Evolutionary conservation across 2,329 filamentous ascomycete species (phyloP).

Genomic region (Mollisiaceae sp.): DNA sequence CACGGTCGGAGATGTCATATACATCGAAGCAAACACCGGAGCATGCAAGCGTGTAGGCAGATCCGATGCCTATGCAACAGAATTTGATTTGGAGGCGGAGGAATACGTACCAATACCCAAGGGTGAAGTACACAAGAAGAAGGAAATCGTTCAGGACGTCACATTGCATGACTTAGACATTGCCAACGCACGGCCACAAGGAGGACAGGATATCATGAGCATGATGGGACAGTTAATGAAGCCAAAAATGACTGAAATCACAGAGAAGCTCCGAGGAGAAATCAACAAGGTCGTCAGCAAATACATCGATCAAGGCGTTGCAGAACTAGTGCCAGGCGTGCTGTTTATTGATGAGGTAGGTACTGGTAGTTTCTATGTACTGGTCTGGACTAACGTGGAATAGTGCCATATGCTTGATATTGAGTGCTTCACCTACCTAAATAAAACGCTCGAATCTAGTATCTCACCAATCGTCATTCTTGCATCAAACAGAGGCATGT

Average conservation of each 20-base stretch:
- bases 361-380: neutral
- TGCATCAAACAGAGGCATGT: constrained; percentile 94
- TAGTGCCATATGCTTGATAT: constrained; percentile 99
- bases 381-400: constrained; percentile 25
- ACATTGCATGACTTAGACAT: constrained; percentile 96
- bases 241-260: constrained; percentile 99
- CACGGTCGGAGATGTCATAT: constrained; percentile 94
- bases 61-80: constrained; percentile 95
- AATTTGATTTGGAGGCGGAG: constrained; percentile 98
- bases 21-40: constrained; percentile 98
- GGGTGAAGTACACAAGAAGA: constrained; percentile 99
- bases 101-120: constrained; percentile 99
- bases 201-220: constrained; percentile 99
- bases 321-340: constrained; percentile 96
- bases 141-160: constrained; percentile 98
- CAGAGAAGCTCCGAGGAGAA: constrained; percentile 91
- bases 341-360: constrained; percentile 96
- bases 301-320: constrained; percentile 98
- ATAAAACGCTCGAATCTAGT: constrained; percentile 92
- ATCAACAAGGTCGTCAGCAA: constrained; percentile 99
- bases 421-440: constrained; percentile 98
- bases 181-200: constrained; percentile 92
- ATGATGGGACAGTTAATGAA: constrained; percentile 99
- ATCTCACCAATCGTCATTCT: constrained; percentile 98
- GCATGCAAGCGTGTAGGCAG: constrained; percentile 96